Percentiles rank a stretch among this genome's conserved stretches.
phyloP scores from a whole-genome alignment of 768 basidiomycete species.

The Leccinum longicurvipes region DNA sequence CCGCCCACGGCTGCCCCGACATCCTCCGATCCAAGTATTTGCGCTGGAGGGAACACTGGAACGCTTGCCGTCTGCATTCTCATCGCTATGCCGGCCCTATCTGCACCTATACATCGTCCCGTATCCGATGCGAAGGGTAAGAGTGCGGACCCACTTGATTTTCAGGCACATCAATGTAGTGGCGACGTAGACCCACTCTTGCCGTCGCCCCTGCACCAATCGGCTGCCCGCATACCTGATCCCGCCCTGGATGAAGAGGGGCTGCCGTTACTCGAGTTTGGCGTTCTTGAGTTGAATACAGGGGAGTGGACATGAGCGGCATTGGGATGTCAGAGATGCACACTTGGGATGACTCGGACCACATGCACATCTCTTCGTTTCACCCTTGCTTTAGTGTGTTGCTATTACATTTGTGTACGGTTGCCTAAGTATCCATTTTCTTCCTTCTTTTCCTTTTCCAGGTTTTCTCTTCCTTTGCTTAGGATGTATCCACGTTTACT shows the following conservation, averaged over 20 bases:
- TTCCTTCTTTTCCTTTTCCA: background rate
- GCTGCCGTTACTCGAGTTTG: slow-evolving; percentile 17
- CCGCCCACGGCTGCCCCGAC: background rate
- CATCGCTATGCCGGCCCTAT: slow-evolving; percentile 22
- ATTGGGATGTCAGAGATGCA: background rate
- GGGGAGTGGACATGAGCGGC: background rate
- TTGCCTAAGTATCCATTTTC: background rate
- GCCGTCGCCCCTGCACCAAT: background rate
- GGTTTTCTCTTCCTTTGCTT: background rate
- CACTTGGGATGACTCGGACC: background rate
- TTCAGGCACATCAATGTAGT: slow-evolving; percentile 1
- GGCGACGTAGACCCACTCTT: slow-evolving; percentile 3
- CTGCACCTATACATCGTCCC: background rate
- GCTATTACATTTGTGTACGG: background rate
- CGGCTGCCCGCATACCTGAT: background rate
- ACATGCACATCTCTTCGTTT: slow-evolving; percentile 1
- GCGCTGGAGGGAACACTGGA: background rate
- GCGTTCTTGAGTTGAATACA: slow-evolving; percentile 6
- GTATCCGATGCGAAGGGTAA: slow-evolving; percentile 18
- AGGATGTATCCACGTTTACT: background rate
- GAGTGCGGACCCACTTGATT: slow-evolving; percentile 2
- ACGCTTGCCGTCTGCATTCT: slow-evolving; percentile 17
- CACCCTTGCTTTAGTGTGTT: background rate
- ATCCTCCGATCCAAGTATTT: background rate
- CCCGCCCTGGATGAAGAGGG: background rate